These are phyloP conservation scores for Colletotrichum destructivum DNA, from an alignment of 2,329 filamentous ascomycete species.

Conservation along the genomic window DNA sequence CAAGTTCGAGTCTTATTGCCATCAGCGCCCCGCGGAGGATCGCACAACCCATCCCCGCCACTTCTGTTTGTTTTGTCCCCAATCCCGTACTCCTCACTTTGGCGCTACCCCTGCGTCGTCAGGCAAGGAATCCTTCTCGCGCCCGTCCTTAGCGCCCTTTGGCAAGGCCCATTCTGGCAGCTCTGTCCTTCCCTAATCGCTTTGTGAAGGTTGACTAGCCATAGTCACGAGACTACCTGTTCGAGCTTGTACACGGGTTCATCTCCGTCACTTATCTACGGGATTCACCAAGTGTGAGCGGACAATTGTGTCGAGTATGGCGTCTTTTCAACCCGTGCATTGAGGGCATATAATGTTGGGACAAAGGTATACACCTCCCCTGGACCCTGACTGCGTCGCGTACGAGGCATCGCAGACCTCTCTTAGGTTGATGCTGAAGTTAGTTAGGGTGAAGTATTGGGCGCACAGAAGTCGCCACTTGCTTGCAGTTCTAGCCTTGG, in stretches of 20 bases:
- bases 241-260: not conserved
- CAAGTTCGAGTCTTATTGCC: not conserved
- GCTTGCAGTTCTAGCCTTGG: not conserved
- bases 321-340: not conserved
- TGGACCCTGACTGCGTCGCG: not conserved
- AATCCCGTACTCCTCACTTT: slow-evolving; percentile 10
- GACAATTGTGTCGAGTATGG: not conserved
- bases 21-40: not conserved
- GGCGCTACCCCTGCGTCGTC: not conserved
- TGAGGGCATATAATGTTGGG: not conserved
- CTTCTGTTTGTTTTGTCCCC: not conserved
- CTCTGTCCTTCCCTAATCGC: not conserved
- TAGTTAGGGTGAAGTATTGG: not conserved
- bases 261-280: not conserved
- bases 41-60: not conserved
- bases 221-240: not conserved
- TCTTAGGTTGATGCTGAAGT: not conserved
- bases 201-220: not conserved
- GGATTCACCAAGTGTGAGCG: not conserved
- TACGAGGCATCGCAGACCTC: not conserved
- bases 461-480: not conserved
- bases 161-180: slow-evolving; percentile 18
- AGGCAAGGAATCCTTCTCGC: not conserved
- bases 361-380: not conserved
- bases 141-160: not conserved